A percentile compares a stretch with the other conserved stretches of the same genome.
Evolutionary conservation across 768 basidiomycete species (phyloP).

Genomic region (Lactarius psammicola): DNA sequence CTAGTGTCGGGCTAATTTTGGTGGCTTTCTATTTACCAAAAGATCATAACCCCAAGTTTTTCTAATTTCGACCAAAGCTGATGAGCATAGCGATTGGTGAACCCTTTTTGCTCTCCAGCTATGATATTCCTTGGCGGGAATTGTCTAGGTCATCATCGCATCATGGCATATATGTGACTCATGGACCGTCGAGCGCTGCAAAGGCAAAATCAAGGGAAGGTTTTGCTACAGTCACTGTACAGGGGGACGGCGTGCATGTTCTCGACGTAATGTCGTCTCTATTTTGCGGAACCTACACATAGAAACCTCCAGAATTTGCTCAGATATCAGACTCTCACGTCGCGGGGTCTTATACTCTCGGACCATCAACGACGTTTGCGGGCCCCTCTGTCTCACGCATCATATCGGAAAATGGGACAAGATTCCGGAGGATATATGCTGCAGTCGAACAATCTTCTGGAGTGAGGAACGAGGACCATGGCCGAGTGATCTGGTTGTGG

Average conservation of each 20-base stretch:
- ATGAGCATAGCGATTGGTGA: constrained; percentile 26
- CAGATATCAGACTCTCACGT: constrained; percentile 26
- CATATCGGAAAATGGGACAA: constrained; percentile 14
- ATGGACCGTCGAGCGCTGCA: constrained; percentile 35
- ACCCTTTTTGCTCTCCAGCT: constrained; percentile 26
- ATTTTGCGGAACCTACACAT: not conserved
- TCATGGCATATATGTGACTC: constrained; percentile 37
- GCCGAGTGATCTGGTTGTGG: constrained; percentile 28
- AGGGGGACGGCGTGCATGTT: constrained; percentile 73
- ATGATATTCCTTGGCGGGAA: constrained; percentile 19
- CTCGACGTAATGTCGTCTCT: constrained; percentile 54
- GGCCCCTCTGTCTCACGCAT: constrained; percentile 28
- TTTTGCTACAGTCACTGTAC: constrained; percentile 64
- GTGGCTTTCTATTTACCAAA: not conserved
- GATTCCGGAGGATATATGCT: constrained; percentile 25
- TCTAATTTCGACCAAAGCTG: not conserved
- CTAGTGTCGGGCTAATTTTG: not conserved
- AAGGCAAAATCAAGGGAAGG: constrained; percentile 43
- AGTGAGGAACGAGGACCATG: constrained; percentile 16
- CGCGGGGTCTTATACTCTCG: constrained; percentile 24
- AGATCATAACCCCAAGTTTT: constrained; percentile 1
- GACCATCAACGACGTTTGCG: constrained; percentile 28
- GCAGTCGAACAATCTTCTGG: constrained; percentile 14
- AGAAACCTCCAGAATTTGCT: not conserved
- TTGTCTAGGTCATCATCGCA: not conserved